A percentile compares a stretch with the other conserved stretches of the same genome.
These are phyloP conservation scores for Talaromyces sp. DNA, from an alignment of 2,329 filamentous ascomycete genomes.

Conservation along the genomic window DNA sequence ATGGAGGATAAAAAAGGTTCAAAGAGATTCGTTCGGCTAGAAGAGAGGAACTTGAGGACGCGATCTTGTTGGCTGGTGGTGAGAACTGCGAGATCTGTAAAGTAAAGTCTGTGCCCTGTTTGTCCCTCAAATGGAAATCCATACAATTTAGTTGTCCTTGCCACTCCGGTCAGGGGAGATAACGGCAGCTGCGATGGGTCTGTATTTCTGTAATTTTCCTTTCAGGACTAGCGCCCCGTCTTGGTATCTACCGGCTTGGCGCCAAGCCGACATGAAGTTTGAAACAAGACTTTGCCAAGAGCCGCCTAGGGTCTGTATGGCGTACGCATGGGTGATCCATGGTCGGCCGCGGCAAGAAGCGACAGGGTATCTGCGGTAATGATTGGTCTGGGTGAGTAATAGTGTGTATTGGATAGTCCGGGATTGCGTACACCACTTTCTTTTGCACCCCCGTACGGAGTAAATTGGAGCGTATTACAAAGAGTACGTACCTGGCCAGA, in stretches of 20 bases:
- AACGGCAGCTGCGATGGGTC: constrained; percentile 1
- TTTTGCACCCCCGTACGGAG: not conserved
- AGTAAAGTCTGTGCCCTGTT: not conserved
- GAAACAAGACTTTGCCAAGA: not conserved
- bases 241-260: not conserved
- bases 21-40: not conserved
- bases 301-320: not conserved
- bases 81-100: not conserved
- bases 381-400: not conserved
- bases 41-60: not conserved
- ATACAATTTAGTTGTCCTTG: not conserved
- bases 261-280: not conserved
- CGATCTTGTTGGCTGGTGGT: not conserved
- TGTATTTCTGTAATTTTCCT: not conserved
- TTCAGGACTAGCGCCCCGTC: not conserved
- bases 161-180: constrained; percentile 1
- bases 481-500: not conserved
- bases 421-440: not conserved
- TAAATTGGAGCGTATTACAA: not conserved
- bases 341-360: not conserved
- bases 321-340: not conserved
- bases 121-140: not conserved
- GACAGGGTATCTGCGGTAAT: not conserved
- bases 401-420: not conserved
- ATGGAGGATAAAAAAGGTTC: not conserved